These are phyloP conservation scores for Rhododendron griersonianum DNA, from an alignment of 148 eudicot genomes.

Conservation along the genomic window DNA sequence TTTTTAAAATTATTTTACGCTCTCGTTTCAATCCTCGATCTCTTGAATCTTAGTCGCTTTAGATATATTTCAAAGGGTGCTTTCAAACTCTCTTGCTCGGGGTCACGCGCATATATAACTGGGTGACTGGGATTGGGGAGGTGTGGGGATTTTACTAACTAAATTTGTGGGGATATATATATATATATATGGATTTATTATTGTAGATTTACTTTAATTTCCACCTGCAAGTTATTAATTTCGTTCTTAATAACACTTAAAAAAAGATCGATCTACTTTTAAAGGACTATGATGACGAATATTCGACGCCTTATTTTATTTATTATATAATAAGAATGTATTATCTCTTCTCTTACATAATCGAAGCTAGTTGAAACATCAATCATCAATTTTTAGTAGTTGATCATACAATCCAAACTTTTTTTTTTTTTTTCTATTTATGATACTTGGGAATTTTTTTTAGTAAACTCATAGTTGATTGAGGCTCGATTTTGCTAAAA, in stretches of 20 bases:
- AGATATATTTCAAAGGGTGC: no score
- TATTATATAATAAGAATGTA: background rate
- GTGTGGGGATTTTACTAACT: no score
- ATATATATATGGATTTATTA: background rate
- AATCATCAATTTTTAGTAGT: background rate
- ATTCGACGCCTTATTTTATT: background rate
- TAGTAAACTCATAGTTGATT: background rate
- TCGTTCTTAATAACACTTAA: background rate
- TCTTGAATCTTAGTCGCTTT: no score
- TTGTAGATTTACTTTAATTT: background rate
- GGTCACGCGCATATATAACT: no score
- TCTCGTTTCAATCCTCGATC: no score
- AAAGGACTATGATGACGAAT: background rate
- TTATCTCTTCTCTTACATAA: background rate
- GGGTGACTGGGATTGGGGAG: no score
- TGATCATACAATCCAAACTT: no score
- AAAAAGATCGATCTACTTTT: background rate
- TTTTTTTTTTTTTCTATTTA: no score
- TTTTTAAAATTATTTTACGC: background rate
- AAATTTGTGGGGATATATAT: background rate
- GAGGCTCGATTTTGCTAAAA: no score
- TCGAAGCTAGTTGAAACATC: background rate
- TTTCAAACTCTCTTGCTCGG: background rate
- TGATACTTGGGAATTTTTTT: background rate
- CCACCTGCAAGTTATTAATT: background rate